Evolutionary conservation across 306 rosid genomes (phyloP), one percentile per base, ranked within the genome.

Genomic region (Mucuna pruriens): DNA sequence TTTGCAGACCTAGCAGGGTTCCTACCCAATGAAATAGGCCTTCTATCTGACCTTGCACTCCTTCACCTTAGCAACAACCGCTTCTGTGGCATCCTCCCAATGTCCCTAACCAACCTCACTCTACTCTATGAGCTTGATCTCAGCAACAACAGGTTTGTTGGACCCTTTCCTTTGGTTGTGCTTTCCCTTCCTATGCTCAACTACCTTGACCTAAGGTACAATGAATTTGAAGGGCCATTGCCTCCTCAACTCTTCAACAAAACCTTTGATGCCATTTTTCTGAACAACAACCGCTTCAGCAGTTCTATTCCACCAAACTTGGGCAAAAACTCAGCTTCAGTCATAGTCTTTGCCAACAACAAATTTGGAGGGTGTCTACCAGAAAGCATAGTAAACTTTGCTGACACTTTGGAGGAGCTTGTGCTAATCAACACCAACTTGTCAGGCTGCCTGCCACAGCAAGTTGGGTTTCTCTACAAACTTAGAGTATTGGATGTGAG

Each of bases 401-500:
- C 97, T 6, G 42, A 84, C 23, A 85, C 92, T 23, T 84, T 95
- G 55, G 99, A 93, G 85, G 97, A 95, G 17, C 89, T 93, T 16
- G 80, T 96, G 29, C 25, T 90, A 7, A 90, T 88, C 77, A 96
- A 92, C 85, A 88, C 83, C 9, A 92, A 62, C 69, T 77, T 95
- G 72, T 85, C 97, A 8, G 99, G 99, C 34, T 96, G 97, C 84
- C 63, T 90, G 61, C 99, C 99, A 3, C 93, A 88, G 75, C 90
- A 95, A 82, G 84, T 93, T 54, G 99, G 99, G 5, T 91, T 88
- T 86, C 84, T 95, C 39, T 90, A 93, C 92, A 95, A 93, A 83
- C 63, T 93, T 22, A 91, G 71, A 83, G 88, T 95, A 45, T 79
- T 93, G 76, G 99, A 95, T 83, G 90, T 93, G 78, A 93, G 99